Conservation (phyloP, 2,329 filamentous ascomycete species). For the Aureobasidium musti region DNA sequence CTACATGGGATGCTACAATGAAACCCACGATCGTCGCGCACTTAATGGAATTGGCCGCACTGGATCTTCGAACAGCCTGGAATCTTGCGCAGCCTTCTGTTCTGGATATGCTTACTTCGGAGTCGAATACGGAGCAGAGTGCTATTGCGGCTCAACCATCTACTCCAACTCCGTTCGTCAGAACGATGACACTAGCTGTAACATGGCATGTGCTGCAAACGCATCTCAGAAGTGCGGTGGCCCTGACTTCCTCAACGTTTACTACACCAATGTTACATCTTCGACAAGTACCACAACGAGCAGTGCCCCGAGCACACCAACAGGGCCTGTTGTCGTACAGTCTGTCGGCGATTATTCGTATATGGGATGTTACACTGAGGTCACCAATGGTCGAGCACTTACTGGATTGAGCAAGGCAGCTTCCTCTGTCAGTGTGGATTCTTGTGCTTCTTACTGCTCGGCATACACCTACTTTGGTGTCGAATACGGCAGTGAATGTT, state of each 20-base stretch:
- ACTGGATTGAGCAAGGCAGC: slow-evolving; percentile 32
- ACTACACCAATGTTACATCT: slow-evolving; percentile 31
- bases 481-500: slow-evolving; percentile 45
- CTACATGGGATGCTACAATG: slow-evolving; percentile 39
- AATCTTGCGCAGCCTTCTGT: slow-evolving; percentile 44
- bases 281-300: slow-evolving; percentile 19
- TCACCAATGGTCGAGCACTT: slow-evolving; percentile 35
- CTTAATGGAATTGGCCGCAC: slow-evolving; percentile 35
- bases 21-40: slow-evolving; percentile 37
- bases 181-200: slow-evolving; percentile 37
- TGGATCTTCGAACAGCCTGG: slow-evolving; percentile 43
- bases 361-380: slow-evolving; percentile 40
- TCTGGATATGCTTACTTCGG: slow-evolving; percentile 44
- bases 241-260: slow-evolving; percentile 39
- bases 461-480: slow-evolving; percentile 44
- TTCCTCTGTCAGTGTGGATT: slow-evolving; percentile 44
- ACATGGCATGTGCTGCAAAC: slow-evolving; percentile 39
- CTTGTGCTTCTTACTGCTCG: slow-evolving; percentile 42
- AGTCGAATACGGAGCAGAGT: slow-evolving; percentile 44
- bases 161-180: slow-evolving; percentile 19
- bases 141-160: slow-evolving; percentile 39
- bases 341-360: slow-evolving; percentile 36
- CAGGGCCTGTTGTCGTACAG: slow-evolving; percentile 34
- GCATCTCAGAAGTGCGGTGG: slow-evolving; percentile 39
- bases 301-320: not conserved